Conservation (phyloP, 306 rosid species). For the Macrotyloma uniflorum region DNA sequence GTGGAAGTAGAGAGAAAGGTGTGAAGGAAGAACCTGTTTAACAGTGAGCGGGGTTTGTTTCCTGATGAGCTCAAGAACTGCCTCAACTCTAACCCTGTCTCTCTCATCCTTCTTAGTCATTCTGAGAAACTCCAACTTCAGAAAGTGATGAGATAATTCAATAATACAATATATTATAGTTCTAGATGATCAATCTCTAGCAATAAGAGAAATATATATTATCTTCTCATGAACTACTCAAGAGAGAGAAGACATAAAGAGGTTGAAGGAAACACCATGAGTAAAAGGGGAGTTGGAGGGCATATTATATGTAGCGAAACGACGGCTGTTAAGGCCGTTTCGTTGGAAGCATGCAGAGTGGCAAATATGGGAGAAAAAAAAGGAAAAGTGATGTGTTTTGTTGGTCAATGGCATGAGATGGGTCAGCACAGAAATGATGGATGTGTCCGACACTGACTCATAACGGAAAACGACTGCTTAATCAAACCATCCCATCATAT, state of each 20-base stretch:
- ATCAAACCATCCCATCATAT: background rate
- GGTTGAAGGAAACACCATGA: background rate
- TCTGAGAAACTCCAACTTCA: slow-evolving; percentile 27
- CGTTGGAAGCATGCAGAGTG: background rate
- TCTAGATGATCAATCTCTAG: background rate
- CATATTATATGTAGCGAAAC: no score
- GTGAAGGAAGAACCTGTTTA: slow-evolving; percentile 58
- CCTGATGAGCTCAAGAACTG: slow-evolving; percentile 67
- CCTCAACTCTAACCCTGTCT: slow-evolving; percentile 52
- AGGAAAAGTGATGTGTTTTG: background rate
- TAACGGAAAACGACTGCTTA: slow-evolving; percentile 2
- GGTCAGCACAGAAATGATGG: background rate
- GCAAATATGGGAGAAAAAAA: no score
- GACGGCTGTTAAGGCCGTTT: background rate
- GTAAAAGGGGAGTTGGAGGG: no score
- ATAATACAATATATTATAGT: background rate
- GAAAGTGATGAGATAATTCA: background rate
- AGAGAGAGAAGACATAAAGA: background rate
- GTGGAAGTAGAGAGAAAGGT: background rate
- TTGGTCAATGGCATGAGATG: background rate
- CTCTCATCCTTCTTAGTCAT: slow-evolving; percentile 69
- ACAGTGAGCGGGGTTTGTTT: slow-evolving; percentile 71
- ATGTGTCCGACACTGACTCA: background rate
- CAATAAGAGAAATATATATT: background rate
- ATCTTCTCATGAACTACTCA: no score